Evolutionary conservation across 257 asterid genomes (phyloP).

Genomic region (Solanum chaucha): DNA sequence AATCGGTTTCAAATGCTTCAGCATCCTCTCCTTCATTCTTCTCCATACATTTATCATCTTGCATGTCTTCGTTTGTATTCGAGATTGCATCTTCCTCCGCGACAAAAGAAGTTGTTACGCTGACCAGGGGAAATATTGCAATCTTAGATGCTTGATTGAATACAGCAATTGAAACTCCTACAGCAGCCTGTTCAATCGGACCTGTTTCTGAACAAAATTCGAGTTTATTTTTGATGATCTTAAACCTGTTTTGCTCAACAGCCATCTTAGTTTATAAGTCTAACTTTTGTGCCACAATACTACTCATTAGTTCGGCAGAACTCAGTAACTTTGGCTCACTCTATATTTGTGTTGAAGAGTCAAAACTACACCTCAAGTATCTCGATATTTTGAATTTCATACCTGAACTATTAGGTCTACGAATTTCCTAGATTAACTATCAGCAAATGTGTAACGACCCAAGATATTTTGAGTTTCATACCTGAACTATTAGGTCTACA

Average conservation of each 20-base stretch:
- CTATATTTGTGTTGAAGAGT: neutral
- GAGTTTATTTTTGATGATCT: neutral
- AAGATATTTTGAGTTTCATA: neutral
- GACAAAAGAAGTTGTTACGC: conserved; percentile 63
- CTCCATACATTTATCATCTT: conserved; percentile 24
- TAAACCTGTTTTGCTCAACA: neutral
- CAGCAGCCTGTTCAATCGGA: conserved; percentile 57
- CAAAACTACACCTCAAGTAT: neutral
- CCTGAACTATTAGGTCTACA: neutral
- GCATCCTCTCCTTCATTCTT: neutral
- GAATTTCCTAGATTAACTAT: too few species aligned
- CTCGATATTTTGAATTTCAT: neutral
- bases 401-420: too few species aligned
- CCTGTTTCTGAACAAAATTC: conserved; percentile 16
- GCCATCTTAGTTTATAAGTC: neutral
- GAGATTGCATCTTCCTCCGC: conserved; percentile 51
- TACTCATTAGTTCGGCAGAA: neutral
- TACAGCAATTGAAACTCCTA: conserved; percentile 65
- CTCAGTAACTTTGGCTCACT: neutral
- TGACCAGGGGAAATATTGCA: conserved; percentile 62
- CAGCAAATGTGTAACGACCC: too few species aligned
- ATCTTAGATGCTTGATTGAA: conserved; percentile 63
- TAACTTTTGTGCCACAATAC: neutral
- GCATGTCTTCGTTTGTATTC: neutral
- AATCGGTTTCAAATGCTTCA: neutral